Evolutionary conservation across 352 stramenopile species (phyloP).

Genomic region (Phytophthora hybrid): DNA sequence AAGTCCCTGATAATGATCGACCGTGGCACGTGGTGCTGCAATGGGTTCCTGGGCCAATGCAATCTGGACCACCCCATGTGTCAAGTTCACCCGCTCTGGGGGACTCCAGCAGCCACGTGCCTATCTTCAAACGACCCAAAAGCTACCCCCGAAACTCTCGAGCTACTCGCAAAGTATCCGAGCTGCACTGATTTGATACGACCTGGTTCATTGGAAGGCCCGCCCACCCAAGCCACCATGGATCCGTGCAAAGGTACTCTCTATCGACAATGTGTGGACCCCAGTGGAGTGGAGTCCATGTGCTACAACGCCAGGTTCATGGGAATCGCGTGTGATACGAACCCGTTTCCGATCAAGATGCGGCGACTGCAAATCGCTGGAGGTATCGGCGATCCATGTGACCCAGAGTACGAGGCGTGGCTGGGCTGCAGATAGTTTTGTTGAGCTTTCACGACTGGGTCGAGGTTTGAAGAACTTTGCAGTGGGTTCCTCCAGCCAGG

Average conservation of each 20-base stretch:
- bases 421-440: constrained; percentile 26
- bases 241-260: constrained; percentile 44
- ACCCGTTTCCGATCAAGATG: constrained; percentile 23
- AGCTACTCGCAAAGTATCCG: constrained; percentile 10
- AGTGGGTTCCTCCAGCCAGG: too few species aligned
- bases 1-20: constrained; percentile 8
- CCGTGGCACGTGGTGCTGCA: constrained; percentile 34
- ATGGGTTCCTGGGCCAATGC: constrained; percentile 37
- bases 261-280: constrained; percentile 36
- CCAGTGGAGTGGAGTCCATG: constrained; percentile 14
- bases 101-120: constrained; percentile 24
- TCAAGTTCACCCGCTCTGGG: constrained; percentile 19
- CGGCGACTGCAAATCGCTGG: constrained; percentile 27
- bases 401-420: constrained; percentile 35
- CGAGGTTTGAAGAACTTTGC: too few species aligned
- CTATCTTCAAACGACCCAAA: neutral
- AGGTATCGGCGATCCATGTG: constrained; percentile 24
- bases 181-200: constrained; percentile 6
- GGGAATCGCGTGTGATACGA: constrained; percentile 27
- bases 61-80: constrained; percentile 24
- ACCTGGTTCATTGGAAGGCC: constrained; percentile 9
- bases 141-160: constrained; percentile 15
- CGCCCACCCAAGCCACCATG: constrained; percentile 9
- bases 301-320: constrained; percentile 42
- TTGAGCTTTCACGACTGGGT: too few species aligned